Conservation (phyloP, 345 rosid genomes). For the Aquilaria yunnanensis region DNA sequence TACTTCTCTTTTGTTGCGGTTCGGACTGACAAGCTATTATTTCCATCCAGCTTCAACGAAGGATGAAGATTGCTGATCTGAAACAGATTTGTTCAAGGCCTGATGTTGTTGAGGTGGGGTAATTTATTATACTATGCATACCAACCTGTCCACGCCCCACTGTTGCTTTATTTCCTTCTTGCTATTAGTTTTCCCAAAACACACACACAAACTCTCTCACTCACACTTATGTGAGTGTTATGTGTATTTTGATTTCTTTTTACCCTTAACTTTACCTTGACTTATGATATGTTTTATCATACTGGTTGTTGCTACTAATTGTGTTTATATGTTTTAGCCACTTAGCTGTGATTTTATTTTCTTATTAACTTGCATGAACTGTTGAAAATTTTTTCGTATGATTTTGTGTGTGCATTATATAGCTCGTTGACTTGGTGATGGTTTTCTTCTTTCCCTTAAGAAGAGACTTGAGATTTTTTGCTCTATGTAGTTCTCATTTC, state of each 20-base stretch:
- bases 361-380: too few species aligned
- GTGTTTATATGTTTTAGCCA: too few species aligned
- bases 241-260: neutral
- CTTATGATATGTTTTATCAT: too few species aligned
- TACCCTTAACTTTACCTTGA: too few species aligned
- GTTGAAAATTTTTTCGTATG: too few species aligned
- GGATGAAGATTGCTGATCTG: constrained; percentile 90
- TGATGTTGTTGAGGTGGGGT: constrained; percentile 91
- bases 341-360: neutral
- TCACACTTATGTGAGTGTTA: neutral
- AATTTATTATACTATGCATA: neutral
- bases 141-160: neutral
- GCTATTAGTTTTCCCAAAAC: neutral
- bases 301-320: too few species aligned
- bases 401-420: too few species aligned
- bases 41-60: constrained; percentile 56
- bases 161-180: neutral
- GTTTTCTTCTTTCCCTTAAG: too few species aligned
- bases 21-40: constrained; percentile 8
- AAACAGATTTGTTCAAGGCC: constrained; percentile 93
- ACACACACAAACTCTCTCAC: neutral
- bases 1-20: constrained; percentile 1
- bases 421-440: too few species aligned
- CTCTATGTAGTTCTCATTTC: too few species aligned
- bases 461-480: too few species aligned